These are phyloP conservation scores for Incumbomyces lentus DNA, from an alignment of 2,329 filamentous ascomycete species.

Conservation along the genomic window DNA sequence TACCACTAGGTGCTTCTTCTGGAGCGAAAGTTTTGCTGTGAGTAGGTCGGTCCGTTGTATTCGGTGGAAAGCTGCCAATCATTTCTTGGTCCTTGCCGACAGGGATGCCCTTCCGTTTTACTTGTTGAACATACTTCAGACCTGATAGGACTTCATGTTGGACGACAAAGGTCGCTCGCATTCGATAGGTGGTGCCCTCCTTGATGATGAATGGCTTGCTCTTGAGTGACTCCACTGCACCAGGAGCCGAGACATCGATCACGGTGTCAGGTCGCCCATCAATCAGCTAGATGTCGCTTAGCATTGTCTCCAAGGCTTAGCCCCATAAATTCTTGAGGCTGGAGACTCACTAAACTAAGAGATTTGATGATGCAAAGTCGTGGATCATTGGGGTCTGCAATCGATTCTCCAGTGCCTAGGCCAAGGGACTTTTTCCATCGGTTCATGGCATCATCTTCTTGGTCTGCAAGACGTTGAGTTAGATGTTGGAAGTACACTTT, in stretches of 20 bases:
- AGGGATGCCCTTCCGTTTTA: slow-evolving; percentile 78
- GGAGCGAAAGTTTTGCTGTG: slow-evolving; percentile 77
- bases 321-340: background rate
- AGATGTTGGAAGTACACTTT: background rate
- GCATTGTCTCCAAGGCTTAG: too few relatives aligned
- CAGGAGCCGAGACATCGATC: slow-evolving; percentile 70
- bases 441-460: slow-evolving; percentile 83
- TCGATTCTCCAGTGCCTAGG: slow-evolving; percentile 59
- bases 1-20: slow-evolving; percentile 84
- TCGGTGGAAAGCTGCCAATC: slow-evolving; percentile 94
- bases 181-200: slow-evolving; percentile 85
- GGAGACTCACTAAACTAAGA: slow-evolving; percentile 53
- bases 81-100: slow-evolving; percentile 95
- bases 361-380: slow-evolving; percentile 89
- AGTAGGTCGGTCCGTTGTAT: slow-evolving; percentile 71
- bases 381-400: slow-evolving; percentile 68
- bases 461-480: slow-evolving; percentile 36
- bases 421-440: slow-evolving; percentile 97
- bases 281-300: slow-evolving; percentile 43
- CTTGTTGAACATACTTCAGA: slow-evolving; percentile 87
- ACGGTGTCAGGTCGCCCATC: slow-evolving; percentile 73
- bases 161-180: slow-evolving; percentile 89
- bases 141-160: slow-evolving; percentile 94
- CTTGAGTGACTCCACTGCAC: slow-evolving; percentile 68
- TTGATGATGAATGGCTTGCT: slow-evolving; percentile 95